A percentile compares a stretch with the other conserved stretches of the same genome.
These are phyloP conservation scores for Bacidia gigantensis DNA, from an alignment of 495 filamentous ascomycete species.

Conservation along the genomic window DNA sequence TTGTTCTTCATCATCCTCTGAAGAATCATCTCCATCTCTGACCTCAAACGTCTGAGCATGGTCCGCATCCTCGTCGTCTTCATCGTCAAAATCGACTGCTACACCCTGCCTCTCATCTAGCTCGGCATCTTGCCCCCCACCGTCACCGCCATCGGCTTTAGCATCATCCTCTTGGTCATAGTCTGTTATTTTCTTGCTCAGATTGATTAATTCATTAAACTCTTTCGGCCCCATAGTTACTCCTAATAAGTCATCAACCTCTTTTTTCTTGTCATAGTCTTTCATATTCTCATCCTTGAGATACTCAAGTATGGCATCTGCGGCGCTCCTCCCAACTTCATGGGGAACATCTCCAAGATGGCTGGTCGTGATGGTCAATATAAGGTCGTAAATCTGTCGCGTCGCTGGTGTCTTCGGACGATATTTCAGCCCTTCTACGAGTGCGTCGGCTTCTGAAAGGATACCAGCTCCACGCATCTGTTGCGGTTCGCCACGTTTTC, in stretches of 20 bases:
- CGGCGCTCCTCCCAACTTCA: slow-evolving; percentile 85
- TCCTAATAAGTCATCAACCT: slow-evolving; percentile 85
- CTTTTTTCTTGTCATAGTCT: slow-evolving; percentile 97
- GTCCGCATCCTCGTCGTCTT: slow-evolving; percentile 81
- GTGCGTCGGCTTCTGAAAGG: slow-evolving; percentile 68
- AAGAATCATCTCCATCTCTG: slow-evolving; percentile 56
- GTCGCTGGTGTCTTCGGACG: slow-evolving; percentile 85
- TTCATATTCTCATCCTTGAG: slow-evolving; percentile 94
- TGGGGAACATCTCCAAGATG: slow-evolving; percentile 88
- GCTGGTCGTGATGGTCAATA: slow-evolving; percentile 76
- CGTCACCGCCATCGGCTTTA: slow-evolving; percentile 49
- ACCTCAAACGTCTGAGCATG: slow-evolving; percentile 62
- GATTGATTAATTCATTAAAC: slow-evolving; percentile 92
- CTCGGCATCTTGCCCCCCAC: slow-evolving; percentile 47
- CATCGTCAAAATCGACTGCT: slow-evolving; percentile 89
- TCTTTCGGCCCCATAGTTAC: slow-evolving; percentile 70
- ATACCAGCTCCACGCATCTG: slow-evolving; percentile 67
- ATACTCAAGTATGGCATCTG: slow-evolving; percentile 79
- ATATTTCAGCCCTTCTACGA: slow-evolving; percentile 77
- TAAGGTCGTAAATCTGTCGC: slow-evolving; percentile 88
- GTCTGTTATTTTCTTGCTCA: slow-evolving; percentile 98
- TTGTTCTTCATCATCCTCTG: slow-evolving; percentile 52
- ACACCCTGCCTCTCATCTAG: slow-evolving; percentile 92
- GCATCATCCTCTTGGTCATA: slow-evolving; percentile 97
- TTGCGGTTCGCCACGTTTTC: slow-evolving; percentile 58